These are phyloP conservation scores for Xylariaceae sp. DNA, from an alignment of 2,329 filamentous ascomycete genomes.

Conservation along the genomic window DNA sequence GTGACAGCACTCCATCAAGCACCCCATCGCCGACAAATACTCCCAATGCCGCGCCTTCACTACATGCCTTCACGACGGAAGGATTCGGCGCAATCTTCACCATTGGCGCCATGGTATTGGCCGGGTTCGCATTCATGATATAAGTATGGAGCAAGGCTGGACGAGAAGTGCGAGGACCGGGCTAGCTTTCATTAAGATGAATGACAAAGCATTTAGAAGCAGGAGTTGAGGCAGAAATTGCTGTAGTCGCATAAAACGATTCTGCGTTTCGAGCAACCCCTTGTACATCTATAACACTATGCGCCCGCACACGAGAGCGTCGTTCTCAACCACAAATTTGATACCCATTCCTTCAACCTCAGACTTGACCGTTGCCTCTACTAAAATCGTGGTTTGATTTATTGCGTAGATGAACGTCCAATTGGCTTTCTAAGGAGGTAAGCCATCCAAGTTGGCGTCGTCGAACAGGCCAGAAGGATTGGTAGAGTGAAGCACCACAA, in stretches of 20 bases:
- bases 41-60: slow-evolving; percentile 32
- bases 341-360: slow-evolving; percentile 13
- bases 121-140: slow-evolving; percentile 32
- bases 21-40: slow-evolving; percentile 22
- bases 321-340: slow-evolving; percentile 9
- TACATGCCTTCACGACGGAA: slow-evolving; percentile 23
- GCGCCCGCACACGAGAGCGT: neutral
- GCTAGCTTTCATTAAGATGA: neutral
- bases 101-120: slow-evolving; percentile 28
- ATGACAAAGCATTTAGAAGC: neutral
- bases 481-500: too few species aligned
- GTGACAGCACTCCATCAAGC: neutral
- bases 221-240: slow-evolving; percentile 3
- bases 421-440: too few species aligned
- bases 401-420: too few species aligned
- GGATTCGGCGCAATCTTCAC: slow-evolving; percentile 28
- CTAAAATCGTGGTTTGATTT: too few species aligned
- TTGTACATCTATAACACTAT: neutral
- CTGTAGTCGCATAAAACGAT: too few species aligned
- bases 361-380: neutral
- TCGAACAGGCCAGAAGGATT: too few species aligned
- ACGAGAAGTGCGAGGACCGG: neutral
- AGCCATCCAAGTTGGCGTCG: too few species aligned
- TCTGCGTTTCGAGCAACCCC: neutral
- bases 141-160: neutral